Evolutionary conservation across 257 asterid genomes (phyloP).

Genomic region (Cinchona pubescens): DNA sequence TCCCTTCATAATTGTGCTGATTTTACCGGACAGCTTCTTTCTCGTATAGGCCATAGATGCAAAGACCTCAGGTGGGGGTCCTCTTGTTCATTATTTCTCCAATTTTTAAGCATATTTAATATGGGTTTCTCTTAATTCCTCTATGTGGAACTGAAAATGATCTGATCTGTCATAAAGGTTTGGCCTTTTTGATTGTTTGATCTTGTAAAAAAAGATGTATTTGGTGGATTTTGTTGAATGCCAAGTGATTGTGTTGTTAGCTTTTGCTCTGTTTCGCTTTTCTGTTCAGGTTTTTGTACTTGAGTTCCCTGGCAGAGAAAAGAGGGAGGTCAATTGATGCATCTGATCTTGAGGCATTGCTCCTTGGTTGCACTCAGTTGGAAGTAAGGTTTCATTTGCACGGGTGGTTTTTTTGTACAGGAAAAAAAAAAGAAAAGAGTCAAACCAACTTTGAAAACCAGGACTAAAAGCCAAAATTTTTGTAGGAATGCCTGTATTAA

Average conservation of each 20-base stretch:
- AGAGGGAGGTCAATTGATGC: constrained; percentile 79
- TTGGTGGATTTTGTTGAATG: constrained; percentile 12
- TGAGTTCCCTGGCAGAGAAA: constrained; percentile 88
- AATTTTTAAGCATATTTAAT: not conserved
- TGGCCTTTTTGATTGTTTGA: not conserved
- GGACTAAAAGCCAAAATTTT: not conserved
- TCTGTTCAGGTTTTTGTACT: constrained; percentile 73
- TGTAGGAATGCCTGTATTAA: not conserved
- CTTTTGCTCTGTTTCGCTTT: constrained; percentile 18
- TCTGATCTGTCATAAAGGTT: not conserved
- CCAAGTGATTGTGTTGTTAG: constrained; percentile 27
- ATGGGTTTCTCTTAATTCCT: not conserved
- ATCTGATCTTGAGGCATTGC: constrained; percentile 81
- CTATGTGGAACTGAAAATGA: not conserved
- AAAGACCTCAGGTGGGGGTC: constrained; percentile 65
- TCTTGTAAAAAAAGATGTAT: constrained; percentile 1
- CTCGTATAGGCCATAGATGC: constrained; percentile 66
- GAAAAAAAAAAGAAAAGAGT: too few species aligned
- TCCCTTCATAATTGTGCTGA: constrained; percentile 68
- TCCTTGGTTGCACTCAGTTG: constrained; percentile 81
- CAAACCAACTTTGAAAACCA: not conserved
- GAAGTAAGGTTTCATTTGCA: constrained; percentile 70
- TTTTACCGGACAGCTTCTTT: constrained; percentile 75
- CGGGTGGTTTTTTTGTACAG: not conserved
- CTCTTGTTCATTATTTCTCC: constrained; percentile 4